These are phyloP conservation scores for Botrytis elliptica DNA, from an alignment of 2,329 filamentous ascomycete species.

Conservation along the genomic window DNA sequence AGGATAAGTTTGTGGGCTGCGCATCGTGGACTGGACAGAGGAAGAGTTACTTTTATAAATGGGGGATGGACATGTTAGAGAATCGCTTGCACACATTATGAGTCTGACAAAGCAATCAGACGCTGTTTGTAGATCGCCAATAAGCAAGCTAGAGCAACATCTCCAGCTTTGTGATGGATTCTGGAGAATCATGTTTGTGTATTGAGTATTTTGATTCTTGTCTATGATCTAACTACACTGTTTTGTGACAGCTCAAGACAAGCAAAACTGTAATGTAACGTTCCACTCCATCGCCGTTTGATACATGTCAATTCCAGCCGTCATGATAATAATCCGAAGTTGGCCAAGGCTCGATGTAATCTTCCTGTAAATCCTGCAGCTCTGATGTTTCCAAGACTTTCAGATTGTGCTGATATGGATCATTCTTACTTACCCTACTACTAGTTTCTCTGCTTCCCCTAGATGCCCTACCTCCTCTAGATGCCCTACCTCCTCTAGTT, in stretches of 20 bases:
- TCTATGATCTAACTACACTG: neutral
- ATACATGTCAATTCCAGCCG: neutral
- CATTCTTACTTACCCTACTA: neutral
- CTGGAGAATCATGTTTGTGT: neutral
- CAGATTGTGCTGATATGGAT: neutral
- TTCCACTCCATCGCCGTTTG: neutral
- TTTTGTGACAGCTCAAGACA: neutral
- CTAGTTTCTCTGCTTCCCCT: neutral
- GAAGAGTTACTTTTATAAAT: neutral
- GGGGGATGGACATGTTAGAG: neutral
- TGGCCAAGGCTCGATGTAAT: too few species aligned
- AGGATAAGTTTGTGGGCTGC: too few species aligned
- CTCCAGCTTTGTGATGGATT: neutral
- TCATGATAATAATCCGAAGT: too few species aligned
- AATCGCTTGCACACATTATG: too few species aligned
- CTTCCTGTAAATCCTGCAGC: neutral
- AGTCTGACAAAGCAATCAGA: neutral
- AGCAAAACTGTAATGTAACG: neutral
- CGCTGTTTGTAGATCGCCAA: neutral
- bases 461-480: neutral
- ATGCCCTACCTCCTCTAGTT: neutral
- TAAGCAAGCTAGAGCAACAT: neutral
- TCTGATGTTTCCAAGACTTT: neutral
- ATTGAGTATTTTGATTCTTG: neutral
- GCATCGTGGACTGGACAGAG: neutral